A percentile compares a stretch with the other conserved stretches of the same genome.
Evolutionary conservation across 2,329 filamentous ascomycete species (phyloP).

Genomic region (Claviceps sp.): DNA sequence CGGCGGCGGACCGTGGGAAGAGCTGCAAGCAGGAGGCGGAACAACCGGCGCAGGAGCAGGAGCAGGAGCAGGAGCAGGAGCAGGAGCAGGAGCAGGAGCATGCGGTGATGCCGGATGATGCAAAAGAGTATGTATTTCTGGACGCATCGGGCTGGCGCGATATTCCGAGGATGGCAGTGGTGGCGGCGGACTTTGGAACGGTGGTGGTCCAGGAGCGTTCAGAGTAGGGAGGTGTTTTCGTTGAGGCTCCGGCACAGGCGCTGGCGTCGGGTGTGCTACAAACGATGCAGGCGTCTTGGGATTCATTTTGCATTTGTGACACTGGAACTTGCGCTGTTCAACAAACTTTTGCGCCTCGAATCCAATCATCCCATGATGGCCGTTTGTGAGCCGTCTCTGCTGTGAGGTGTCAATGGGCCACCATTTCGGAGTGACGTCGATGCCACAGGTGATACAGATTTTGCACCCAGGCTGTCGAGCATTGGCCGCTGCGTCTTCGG

Average conservation of each 20-base stretch:
- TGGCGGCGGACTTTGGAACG: slow-evolving; percentile 18
- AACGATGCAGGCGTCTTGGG: slow-evolving; percentile 30
- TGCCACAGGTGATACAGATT: slow-evolving; percentile 49
- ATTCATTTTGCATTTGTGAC: slow-evolving; percentile 57
- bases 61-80: not conserved
- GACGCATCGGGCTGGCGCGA: slow-evolving; percentile 11
- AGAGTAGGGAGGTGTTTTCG: slow-evolving; percentile 9
- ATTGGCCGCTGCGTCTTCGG: slow-evolving; percentile 13
- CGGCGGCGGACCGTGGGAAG: slow-evolving; percentile 10
- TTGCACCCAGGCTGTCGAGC: slow-evolving; percentile 32
- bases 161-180: slow-evolving; percentile 12
- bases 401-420: slow-evolving; percentile 44
- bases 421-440: slow-evolving; percentile 65
- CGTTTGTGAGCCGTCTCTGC: slow-evolving; percentile 39
- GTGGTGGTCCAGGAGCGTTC: slow-evolving; percentile 10
- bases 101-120: slow-evolving; percentile 7
- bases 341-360: slow-evolving; percentile 46
- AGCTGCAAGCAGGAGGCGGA: not conserved
- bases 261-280: slow-evolving; percentile 10
- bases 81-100: slow-evolving; percentile 2
- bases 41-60: slow-evolving; percentile 5
- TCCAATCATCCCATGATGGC: slow-evolving; percentile 34
- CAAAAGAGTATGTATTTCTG: slow-evolving; percentile 9
- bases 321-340: slow-evolving; percentile 51
- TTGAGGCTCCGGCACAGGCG: slow-evolving; percentile 10